These are phyloP conservation scores for Termitomyces sp. DNA, from an alignment of 768 basidiomycete species.

Conservation along the genomic window DNA sequence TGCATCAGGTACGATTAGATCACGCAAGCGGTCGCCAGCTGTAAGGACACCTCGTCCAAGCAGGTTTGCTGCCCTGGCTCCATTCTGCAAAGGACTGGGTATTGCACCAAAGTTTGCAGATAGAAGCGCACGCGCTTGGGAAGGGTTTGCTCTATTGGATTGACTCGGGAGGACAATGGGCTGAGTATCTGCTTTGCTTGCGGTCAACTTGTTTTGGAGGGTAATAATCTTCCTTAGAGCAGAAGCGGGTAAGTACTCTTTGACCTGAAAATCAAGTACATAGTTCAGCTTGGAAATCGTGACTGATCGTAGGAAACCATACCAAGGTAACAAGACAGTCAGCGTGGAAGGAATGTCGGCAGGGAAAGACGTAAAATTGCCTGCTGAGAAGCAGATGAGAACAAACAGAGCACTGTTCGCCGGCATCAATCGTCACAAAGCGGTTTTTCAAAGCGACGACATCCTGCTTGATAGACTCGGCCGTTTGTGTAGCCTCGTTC, in stretches of 20 bases:
- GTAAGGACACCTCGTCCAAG: conserved; percentile 78
- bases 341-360: conserved; percentile 95
- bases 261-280: conserved; percentile 51
- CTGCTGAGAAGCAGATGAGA: conserved; percentile 69
- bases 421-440: conserved; percentile 86
- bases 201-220: conserved; percentile 80
- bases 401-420: conserved; percentile 84
- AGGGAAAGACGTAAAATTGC: conserved; percentile 98
- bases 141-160: conserved; percentile 26
- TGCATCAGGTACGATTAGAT: conserved; percentile 92
- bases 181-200: conserved; percentile 29
- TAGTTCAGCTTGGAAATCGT: conserved; percentile 9
- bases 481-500: conserved; percentile 90
- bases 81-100: conserved; percentile 51
- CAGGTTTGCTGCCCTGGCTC: conserved; percentile 58
- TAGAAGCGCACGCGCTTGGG: conserved; percentile 55
- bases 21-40: conserved; percentile 84
- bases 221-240: conserved; percentile 80
- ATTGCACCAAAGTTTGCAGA: conserved; percentile 66
- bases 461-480: conserved; percentile 91
- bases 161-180: not conserved
- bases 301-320: conserved; percentile 23
- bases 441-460: conserved; percentile 80
- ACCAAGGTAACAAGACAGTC: conserved; percentile 96
- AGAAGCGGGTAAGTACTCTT: conserved; percentile 81